These are phyloP conservation scores for Phytophthora brassicae DNA, from an alignment of 352 stramenopile species.

Conservation along the genomic window DNA sequence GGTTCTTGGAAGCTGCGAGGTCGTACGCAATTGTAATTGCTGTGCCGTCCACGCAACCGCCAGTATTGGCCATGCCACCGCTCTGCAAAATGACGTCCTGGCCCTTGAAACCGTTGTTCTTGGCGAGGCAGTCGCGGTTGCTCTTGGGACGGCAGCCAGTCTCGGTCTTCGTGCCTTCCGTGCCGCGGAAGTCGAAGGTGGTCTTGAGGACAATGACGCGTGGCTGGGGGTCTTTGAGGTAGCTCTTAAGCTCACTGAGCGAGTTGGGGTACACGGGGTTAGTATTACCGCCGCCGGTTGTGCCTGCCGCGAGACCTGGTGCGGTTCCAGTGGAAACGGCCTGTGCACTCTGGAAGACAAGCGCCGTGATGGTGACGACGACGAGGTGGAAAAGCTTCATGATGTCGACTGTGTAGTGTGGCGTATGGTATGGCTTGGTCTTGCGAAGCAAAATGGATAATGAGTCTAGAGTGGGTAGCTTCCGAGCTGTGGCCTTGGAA, in stretches of 20 bases:
- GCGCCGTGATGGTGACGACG: constrained; percentile 13
- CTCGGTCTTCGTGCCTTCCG: constrained; percentile 27
- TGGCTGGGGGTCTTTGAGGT: constrained; percentile 21
- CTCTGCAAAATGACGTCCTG: constrained; percentile 37
- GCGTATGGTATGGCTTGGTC: not conserved
- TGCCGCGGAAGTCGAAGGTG: constrained; percentile 28
- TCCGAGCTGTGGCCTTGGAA: not conserved
- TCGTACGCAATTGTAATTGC: constrained; percentile 23
- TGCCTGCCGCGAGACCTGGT: constrained; percentile 28
- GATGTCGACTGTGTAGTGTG: not conserved
- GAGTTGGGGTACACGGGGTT: constrained; percentile 26
- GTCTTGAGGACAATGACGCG: constrained; percentile 35
- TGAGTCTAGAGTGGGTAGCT: not conserved
- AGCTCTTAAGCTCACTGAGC: constrained; percentile 19
- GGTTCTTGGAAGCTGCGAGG: constrained; percentile 10
- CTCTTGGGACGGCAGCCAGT: constrained; percentile 22
- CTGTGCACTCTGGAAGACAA: constrained; percentile 30
- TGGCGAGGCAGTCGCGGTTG: constrained; percentile 30
- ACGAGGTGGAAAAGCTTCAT: constrained; percentile 14
- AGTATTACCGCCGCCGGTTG: constrained; percentile 27
- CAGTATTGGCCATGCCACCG: constrained; percentile 1
- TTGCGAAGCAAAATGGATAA: constrained; percentile 8
- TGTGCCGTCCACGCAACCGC: no score
- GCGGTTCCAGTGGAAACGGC: constrained; percentile 12
- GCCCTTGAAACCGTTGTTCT: constrained; percentile 41